phyloP scores from a whole-genome alignment of 805 yeast genomes.

The Hanseniaspora pseudoguilliermondii region DNA sequence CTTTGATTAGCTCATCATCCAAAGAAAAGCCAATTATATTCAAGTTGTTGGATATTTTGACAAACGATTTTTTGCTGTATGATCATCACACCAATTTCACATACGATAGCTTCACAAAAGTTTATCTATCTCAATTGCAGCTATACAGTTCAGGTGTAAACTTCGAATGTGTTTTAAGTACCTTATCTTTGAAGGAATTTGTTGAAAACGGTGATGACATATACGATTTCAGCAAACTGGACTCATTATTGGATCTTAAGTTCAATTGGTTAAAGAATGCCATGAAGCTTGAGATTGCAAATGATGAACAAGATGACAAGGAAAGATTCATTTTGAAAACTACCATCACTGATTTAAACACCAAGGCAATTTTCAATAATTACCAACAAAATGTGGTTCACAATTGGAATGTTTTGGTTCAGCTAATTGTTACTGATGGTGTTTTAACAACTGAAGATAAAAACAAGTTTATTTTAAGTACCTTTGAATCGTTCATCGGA shows the following conservation, averaged over 20 bases:
- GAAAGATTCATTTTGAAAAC: constrained; percentile 22
- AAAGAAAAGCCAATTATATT: not conserved
- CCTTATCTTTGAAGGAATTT: not conserved
- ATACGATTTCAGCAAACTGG: constrained; percentile 34
- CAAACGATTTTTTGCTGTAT: not conserved
- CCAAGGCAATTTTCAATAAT: constrained; percentile 36
- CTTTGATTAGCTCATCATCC: not conserved
- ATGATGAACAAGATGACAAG: constrained; percentile 15
- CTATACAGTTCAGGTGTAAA: constrained; percentile 4
- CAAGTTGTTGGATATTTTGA: constrained; percentile 6
- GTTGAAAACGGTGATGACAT: constrained; percentile 18
- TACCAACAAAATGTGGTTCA: constrained; percentile 53
- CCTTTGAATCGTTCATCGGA: constrained; percentile 64
- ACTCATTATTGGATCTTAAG: constrained; percentile 26
- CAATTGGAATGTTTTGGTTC: constrained; percentile 74
- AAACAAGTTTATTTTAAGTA: constrained; percentile 56
- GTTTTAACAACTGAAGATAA: constrained; percentile 34
- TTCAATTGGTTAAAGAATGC: constrained; percentile 14
- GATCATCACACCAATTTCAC: not conserved
- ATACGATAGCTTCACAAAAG: constrained; percentile 2
- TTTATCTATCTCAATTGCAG: constrained; percentile 6
- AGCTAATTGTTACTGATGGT: constrained; percentile 56
- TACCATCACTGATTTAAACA: constrained; percentile 34
- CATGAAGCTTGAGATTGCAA: constrained; percentile 10
- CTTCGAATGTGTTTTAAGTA: not conserved